These are phyloP conservation scores for Cadophora sp. DNA, from an alignment of 2,329 filamentous ascomycete genomes.

Conservation along the genomic window DNA sequence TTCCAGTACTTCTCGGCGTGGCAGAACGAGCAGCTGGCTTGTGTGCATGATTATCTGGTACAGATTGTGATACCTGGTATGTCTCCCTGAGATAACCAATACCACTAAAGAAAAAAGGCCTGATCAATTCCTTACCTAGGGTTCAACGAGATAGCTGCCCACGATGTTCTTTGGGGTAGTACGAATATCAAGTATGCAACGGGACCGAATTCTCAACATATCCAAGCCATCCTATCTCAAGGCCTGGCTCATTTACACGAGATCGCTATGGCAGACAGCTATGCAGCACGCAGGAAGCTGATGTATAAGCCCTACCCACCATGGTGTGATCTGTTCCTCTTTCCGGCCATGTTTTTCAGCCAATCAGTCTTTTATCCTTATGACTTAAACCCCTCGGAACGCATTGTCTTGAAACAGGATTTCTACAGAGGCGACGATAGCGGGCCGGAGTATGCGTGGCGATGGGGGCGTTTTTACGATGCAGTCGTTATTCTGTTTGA, in stretches of 20 bases:
- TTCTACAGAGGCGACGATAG: not conserved
- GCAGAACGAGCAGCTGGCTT: conserved; percentile 4
- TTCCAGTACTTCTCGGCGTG: conserved; percentile 1
- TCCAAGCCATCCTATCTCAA: conserved; percentile 2
- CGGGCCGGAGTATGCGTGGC: conserved; percentile 1
- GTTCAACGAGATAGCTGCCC: conserved; percentile 1
- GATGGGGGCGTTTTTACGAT: not conserved
- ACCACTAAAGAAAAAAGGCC: no score
- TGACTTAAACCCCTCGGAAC: no score
- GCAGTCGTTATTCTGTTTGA: not conserved
- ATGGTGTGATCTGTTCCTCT: not conserved
- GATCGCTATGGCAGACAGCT: not conserved
- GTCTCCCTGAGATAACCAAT: not conserved
- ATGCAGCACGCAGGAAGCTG: not conserved
- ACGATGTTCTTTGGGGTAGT: conserved; percentile 5
- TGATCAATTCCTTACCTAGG: not conserved
- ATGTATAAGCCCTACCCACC: not conserved
- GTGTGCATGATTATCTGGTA: conserved; percentile 8
- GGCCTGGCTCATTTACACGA: not conserved
- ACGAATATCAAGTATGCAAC: not conserved
- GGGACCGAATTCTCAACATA: not conserved
- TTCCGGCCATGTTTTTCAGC: no score
- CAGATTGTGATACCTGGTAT: not conserved
- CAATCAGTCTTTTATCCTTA: no score
- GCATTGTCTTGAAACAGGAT: not conserved